phyloP scores from a whole-genome alignment of 2,329 filamentous ascomycete species.

The Salinomyces thailandicus region DNA sequence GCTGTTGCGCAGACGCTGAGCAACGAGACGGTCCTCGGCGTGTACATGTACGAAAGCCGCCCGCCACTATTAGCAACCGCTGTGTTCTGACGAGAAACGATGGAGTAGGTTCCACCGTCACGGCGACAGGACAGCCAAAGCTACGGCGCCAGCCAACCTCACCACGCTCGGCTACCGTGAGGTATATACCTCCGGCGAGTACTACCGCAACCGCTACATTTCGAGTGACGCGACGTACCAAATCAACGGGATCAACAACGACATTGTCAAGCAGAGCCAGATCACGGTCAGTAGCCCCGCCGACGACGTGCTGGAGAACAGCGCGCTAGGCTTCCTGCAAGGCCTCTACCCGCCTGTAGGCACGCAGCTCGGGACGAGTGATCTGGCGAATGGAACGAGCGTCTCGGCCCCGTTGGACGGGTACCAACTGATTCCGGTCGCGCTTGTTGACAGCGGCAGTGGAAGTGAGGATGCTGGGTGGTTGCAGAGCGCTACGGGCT shows the following conservation, averaged over 20 bases:
- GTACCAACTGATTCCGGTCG: conserved; percentile 75
- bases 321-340: conserved; percentile 70
- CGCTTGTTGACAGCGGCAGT: conserved; percentile 51
- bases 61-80: not conserved
- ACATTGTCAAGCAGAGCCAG: conserved; percentile 59
- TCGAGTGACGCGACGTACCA: conserved; percentile 45
- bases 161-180: conserved; percentile 72
- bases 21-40: conserved; percentile 62
- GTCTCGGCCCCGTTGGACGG: conserved; percentile 62
- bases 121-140: conserved; percentile 77
- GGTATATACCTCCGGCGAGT: conserved; percentile 60
- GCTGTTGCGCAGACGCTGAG: conserved; percentile 18
- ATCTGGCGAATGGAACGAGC: conserved; percentile 58
- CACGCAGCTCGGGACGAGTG: conserved; percentile 42
- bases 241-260: conserved; percentile 56
- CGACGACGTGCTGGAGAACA: conserved; percentile 67
- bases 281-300: conserved; percentile 58
- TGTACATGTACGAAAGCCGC: conserved; percentile 64
- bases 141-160: conserved; percentile 57
- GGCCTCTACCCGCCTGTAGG: conserved; percentile 74
- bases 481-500: conserved; percentile 48
- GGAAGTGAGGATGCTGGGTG: conserved; percentile 49
- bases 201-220: conserved; percentile 70
- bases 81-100: too few relatives aligned
- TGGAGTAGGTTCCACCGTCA: conserved; percentile 48